These are phyloP conservation scores for Novymonas esmeraldas DNA, from an alignment of 208 protist species.

Conservation along the genomic window DNA sequence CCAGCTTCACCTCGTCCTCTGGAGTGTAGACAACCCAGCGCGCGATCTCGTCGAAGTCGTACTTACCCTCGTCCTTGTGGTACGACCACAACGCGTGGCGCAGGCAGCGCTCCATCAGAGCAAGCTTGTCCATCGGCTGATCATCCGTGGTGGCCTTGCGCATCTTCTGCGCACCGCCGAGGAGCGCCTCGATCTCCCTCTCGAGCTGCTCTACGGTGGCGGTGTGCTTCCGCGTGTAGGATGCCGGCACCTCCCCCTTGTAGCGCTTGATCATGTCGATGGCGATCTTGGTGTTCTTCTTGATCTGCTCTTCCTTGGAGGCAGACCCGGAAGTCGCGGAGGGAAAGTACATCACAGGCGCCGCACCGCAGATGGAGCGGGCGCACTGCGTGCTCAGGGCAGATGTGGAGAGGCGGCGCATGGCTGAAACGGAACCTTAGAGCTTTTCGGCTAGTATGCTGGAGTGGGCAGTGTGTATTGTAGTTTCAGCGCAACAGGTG, in stretches of 20 bases:
- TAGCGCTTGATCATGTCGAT: constrained; percentile 90
- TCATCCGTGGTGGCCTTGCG: constrained; percentile 76
- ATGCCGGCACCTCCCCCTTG: constrained; percentile 71
- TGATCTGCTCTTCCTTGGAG: constrained; percentile 82
- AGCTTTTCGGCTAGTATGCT: constrained; percentile 2
- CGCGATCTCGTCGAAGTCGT: constrained; percentile 83
- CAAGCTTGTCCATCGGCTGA: constrained; percentile 91
- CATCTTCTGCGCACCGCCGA: constrained; percentile 80
- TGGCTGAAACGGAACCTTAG: constrained; percentile 12
- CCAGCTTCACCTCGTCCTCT: constrained; percentile 83
- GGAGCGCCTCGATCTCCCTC: constrained; percentile 88
- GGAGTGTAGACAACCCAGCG: constrained; percentile 93
- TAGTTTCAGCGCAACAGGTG: too few species aligned
- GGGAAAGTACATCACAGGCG: constrained; percentile 90
- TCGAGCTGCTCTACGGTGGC: constrained; percentile 89
- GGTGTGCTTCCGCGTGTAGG: constrained; percentile 83
- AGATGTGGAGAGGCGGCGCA: constrained; percentile 67
- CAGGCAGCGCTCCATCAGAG: constrained; percentile 91
- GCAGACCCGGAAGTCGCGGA: constrained; percentile 34
- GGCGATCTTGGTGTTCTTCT: constrained; percentile 89
- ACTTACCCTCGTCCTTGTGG: constrained; percentile 90
- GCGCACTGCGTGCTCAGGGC: constrained; percentile 42
- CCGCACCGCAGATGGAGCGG: constrained; percentile 80
- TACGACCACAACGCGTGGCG: constrained; percentile 92
- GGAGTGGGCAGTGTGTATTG: neutral